phyloP scores from a whole-genome alignment of 257 asterid genomes.

The Cynanchum wilfordii region DNA sequence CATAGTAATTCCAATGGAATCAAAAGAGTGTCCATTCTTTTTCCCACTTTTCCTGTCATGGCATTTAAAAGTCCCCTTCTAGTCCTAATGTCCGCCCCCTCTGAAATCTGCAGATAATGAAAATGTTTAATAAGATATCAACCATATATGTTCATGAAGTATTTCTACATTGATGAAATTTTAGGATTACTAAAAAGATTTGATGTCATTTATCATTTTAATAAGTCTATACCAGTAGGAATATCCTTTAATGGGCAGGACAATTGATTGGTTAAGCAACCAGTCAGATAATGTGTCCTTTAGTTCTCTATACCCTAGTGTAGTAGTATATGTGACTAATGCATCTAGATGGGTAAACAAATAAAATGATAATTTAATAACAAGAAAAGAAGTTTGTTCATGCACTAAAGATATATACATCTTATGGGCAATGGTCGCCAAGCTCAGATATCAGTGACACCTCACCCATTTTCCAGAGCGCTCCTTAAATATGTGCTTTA shows the following conservation, averaged over 20 bases:
- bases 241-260: background rate
- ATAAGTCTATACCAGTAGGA: background rate
- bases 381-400: background rate
- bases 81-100: conserved; percentile 83
- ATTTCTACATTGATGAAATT: background rate
- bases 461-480: background rate
- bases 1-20: conserved; percentile 86
- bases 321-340: background rate
- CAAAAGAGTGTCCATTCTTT: conserved; percentile 90
- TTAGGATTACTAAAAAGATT: background rate
- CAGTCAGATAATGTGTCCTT: background rate
- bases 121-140: background rate
- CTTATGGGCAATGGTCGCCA: background rate
- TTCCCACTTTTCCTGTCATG: conserved; percentile 93
- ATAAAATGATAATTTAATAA: background rate
- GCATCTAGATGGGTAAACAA: background rate
- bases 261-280: background rate
- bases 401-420: background rate
- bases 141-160: background rate
- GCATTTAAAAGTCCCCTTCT: conserved; percentile 91
- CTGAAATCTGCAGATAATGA: conserved; percentile 56
- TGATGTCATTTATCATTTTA: background rate
- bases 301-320: background rate
- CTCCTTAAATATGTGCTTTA: background rate
- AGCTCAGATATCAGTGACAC: background rate